phyloP scores from a whole-genome alignment of 805 yeast species.

The Blastobotrys mokoenaii region DNA sequence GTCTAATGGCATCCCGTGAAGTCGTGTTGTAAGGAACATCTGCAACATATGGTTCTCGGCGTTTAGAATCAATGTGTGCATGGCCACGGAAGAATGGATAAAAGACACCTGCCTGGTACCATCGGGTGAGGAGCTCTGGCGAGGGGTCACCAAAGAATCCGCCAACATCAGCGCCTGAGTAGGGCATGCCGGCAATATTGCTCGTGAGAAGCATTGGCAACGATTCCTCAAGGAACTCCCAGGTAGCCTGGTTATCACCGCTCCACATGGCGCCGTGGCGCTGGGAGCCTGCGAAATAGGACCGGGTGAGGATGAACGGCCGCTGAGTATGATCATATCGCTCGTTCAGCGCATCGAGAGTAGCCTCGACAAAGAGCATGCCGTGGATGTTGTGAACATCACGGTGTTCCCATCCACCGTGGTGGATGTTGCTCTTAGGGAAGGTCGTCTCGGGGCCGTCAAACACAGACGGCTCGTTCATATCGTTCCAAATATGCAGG shows the following conservation, averaged over 20 bases:
- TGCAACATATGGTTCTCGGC: conserved; percentile 88
- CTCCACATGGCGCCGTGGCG: conserved; percentile 93
- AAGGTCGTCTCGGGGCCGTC: conserved; percentile 91
- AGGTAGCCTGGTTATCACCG: conserved; percentile 89
- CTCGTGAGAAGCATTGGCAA: conserved; percentile 82
- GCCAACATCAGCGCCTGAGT: conserved; percentile 94
- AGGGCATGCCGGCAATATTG: conserved; percentile 80
- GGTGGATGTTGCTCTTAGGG: conserved; percentile 72
- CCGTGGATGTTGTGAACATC: conserved; percentile 87
- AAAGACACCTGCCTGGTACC: conserved; percentile 96
- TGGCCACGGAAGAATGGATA: conserved; percentile 96
- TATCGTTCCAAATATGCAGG: conserved; percentile 89
- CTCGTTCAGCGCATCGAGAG: conserved; percentile 53
- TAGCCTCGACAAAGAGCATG: conserved; percentile 68
- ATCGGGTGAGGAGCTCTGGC: conserved; percentile 70
- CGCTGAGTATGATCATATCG: conserved; percentile 43
- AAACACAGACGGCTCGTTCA: conserved; percentile 96
- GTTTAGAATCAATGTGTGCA: conserved; percentile 87
- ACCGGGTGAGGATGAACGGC: conserved; percentile 81
- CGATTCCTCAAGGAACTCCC: conserved; percentile 78
- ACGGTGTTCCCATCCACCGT: conserved; percentile 81
- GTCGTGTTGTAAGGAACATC: conserved; percentile 62
- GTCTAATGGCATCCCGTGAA: conserved; percentile 60
- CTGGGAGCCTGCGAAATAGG: conserved; percentile 89
- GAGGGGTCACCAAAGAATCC: conserved; percentile 92